These are phyloP conservation scores for Dendrocalamus sinicus DNA, from an alignment of 176 grass and related monocot species.

Conservation along the genomic window DNA sequence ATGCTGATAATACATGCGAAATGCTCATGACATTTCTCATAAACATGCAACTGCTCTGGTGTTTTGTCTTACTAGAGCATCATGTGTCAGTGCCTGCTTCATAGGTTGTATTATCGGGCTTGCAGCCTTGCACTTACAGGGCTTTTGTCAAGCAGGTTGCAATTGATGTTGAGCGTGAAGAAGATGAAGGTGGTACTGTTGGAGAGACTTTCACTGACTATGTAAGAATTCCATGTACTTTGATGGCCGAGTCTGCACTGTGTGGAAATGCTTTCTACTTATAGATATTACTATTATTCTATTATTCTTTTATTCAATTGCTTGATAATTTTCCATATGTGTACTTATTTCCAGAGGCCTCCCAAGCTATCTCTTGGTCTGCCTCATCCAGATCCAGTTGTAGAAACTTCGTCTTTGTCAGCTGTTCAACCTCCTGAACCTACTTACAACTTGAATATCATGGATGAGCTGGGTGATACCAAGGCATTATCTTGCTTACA, in stretches of 20 bases:
- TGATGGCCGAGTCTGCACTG: neutral
- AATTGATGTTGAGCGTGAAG: slow-evolving; percentile 94
- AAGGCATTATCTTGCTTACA: slow-evolving; percentile 92
- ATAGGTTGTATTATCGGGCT: slow-evolving; percentile 4
- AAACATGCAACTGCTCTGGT: slow-evolving; percentile 22
- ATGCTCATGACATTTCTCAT: neutral
- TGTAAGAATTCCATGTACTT: slow-evolving; percentile 58
- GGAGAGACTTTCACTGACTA: slow-evolving; percentile 99
- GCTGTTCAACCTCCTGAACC: slow-evolving; percentile 98
- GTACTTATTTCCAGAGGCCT: slow-evolving; percentile 68
- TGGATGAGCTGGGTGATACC: slow-evolving; percentile 74
- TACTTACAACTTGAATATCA: slow-evolving; percentile 80
- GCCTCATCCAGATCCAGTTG: slow-evolving; percentile 94
- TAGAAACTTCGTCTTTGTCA: slow-evolving; percentile 97
- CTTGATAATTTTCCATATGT: slow-evolving; percentile 37
- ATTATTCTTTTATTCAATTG: slow-evolving; percentile 25
- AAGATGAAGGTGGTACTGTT: slow-evolving; percentile 89
- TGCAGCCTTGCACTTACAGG: slow-evolving; percentile 14
- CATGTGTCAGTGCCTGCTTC: neutral
- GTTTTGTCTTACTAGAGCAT: neutral
- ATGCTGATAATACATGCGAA: neutral
- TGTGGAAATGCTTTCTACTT: slow-evolving; percentile 19
- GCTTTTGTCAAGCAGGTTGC: slow-evolving; percentile 67
- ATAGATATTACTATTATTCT: neutral
- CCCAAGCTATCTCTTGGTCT: slow-evolving; percentile 77